Base-by-base conservation (phyloP, 176 grass and related monocot species). In the Oryza australiensis region DNA sequence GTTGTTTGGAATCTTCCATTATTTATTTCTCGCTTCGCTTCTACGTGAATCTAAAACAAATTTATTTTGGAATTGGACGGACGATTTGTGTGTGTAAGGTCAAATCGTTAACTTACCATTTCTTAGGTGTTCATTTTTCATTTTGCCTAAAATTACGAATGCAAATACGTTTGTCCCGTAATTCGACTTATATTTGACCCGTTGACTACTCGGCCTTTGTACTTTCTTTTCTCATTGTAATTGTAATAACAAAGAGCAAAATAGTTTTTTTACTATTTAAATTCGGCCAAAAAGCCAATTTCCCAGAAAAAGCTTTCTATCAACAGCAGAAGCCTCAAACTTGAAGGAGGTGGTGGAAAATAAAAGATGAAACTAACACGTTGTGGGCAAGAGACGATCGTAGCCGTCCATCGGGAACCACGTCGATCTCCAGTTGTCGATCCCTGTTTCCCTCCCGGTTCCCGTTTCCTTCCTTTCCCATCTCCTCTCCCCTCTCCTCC, bases 261-360 rank as follows among this genome's bases (percentile, higher is more conserved):
- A 59, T 5, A 34, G 7, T 23, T 34, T 33, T 7, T 20, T 53
- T 53, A 59, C 53, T 59, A 59, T 59, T 59, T 59, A 59, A 59
- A 59, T 23, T 57, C 20, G 20, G 0, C 51, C 16, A 57, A n/a
- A 57, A 57, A 22, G 18, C 20, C 16, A n/a, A 16, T 59, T 59
- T 23, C 53, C 51, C 70, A 43, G 18, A 66, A 78, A 78, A 66
- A 64, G 26, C 68, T 29, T 40, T 15, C 68, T 55, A 74, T 75
- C 65, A 83, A 83, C 66, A 83, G 40, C 42, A 14, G 80, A 22
- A 8, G 68, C 3, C 68, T 38, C 53, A 53, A 22, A 26, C 68
- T 38, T 34, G 33, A 34, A 42, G 10, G 22, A 40, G 9, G 32
- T 43, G 3, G 55, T 12, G 18, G 1, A 3, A 12, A 62, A 37